A percentile compares a stretch with the other conserved stretches of the same genome.
These are phyloP conservation scores for Boletus subcaerulescens DNA, from an alignment of 768 basidiomycete species.

Conservation along the genomic window DNA sequence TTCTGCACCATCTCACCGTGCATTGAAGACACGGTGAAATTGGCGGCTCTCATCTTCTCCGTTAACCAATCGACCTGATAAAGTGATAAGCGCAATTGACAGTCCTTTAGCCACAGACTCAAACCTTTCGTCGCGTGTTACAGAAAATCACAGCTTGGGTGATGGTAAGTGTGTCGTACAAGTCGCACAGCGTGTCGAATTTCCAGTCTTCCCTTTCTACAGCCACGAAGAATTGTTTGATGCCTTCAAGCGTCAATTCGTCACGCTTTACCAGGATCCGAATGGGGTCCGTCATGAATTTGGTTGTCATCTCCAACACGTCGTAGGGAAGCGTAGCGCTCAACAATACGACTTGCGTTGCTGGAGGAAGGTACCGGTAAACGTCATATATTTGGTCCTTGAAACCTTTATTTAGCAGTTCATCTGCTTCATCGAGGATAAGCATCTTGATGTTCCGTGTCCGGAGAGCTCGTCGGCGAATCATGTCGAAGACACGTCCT, in stretches of 20 bases:
- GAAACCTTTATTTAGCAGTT: slow-evolving; percentile 96
- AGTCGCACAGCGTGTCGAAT: slow-evolving; percentile 94
- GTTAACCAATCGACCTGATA: slow-evolving; percentile 93
- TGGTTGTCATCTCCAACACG: slow-evolving; percentile 98
- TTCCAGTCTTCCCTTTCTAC: slow-evolving; percentile 99
- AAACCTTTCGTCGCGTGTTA: slow-evolving; percentile 93
- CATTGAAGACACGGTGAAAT: slow-evolving; percentile 97
- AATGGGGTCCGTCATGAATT: slow-evolving; percentile 99
- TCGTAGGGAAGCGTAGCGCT: slow-evolving; percentile 96
- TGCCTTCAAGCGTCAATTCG: slow-evolving; percentile 94
- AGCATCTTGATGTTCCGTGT: slow-evolving; percentile 99
- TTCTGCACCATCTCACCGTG: slow-evolving; percentile 96
- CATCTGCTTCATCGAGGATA: slow-evolving; percentile 92
- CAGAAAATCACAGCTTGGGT: slow-evolving; percentile 99
- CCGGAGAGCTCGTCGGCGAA: slow-evolving; percentile 86
- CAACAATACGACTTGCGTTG: slow-evolving; percentile 94
- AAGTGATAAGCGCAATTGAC: slow-evolving; percentile 8
- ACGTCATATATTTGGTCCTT: slow-evolving; percentile 99
- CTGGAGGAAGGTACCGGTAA: slow-evolving; percentile 94
- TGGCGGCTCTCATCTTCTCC: slow-evolving; percentile 98
- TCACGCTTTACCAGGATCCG: slow-evolving; percentile 99
- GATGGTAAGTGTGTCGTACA: slow-evolving; percentile 98
- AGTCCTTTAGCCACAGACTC: slow-evolving; percentile 12
- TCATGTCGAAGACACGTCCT: slow-evolving; percentile 99
- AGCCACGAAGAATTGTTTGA: slow-evolving; percentile 96